Conservation (phyloP, 2,329 filamentous ascomycete species). For the Trichothecium sympodiale region DNA sequence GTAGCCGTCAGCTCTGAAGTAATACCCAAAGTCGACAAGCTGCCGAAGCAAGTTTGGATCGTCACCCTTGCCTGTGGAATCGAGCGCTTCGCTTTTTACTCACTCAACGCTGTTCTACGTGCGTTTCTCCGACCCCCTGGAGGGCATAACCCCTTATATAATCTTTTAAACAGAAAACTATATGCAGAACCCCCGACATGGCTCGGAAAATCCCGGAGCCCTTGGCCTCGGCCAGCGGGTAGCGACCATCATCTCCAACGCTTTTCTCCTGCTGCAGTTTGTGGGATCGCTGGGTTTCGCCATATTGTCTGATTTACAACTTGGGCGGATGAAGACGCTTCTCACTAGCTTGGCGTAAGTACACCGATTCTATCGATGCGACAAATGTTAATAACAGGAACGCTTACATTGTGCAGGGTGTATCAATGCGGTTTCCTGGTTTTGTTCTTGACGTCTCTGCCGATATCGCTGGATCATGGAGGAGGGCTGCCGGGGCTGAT, state of each 20-base stretch:
- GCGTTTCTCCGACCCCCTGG: too few species aligned
- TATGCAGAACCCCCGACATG: slow-evolving; percentile 22
- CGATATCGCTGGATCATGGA: too few species aligned
- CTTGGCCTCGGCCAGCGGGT: slow-evolving; percentile 36
- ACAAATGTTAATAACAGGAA: too few species aligned
- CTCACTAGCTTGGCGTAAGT: slow-evolving; percentile 23
- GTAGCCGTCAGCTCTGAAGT: too few species aligned
- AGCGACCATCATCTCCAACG: slow-evolving; percentile 34
- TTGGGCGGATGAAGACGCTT: slow-evolving; percentile 53
- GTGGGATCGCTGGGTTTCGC: slow-evolving; percentile 46
- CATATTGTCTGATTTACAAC: slow-evolving; percentile 47
- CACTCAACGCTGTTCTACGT: slow-evolving; percentile 4
- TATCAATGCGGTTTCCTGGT: too few species aligned
- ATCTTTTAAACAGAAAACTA: slow-evolving; percentile 33
- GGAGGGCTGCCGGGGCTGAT: too few species aligned
- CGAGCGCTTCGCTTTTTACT: slow-evolving; percentile 6
- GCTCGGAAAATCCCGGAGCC: slow-evolving; percentile 30
- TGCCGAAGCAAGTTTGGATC: too few species aligned
- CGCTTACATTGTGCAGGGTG: too few species aligned
- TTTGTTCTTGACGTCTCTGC: too few species aligned
- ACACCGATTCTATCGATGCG: too few species aligned
- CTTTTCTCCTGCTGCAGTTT: slow-evolving; percentile 33
- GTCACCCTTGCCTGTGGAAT: slow-evolving; percentile 3
- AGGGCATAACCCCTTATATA: neutral
- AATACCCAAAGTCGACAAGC: too few species aligned